Evolutionary conservation across 352 stramenopile species (phyloP).

Genomic region (Pythium insidiosum): DNA sequence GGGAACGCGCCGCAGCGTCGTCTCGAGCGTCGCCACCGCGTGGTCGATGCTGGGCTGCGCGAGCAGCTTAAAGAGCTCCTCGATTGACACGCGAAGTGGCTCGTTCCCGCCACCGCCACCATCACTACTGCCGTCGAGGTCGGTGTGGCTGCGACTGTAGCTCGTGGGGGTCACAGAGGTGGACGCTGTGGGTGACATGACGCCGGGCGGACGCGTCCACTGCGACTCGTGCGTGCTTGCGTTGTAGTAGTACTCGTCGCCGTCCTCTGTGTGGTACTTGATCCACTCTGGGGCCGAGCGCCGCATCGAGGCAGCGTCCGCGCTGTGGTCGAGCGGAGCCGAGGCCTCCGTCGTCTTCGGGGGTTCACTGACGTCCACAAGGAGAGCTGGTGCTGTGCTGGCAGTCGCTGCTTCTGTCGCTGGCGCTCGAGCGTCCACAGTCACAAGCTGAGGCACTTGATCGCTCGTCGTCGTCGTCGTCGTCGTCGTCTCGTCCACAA

Average conservation of each 20-base stretch:
- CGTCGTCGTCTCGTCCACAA: conserved; percentile 5
- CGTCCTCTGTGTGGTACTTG: conserved; percentile 31
- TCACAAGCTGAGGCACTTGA: too few species aligned
- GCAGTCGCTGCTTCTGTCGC: too few species aligned
- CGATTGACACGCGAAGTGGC: too few species aligned
- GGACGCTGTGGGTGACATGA: conserved; percentile 7
- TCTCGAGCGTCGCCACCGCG: conserved; percentile 16
- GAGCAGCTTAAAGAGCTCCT: too few species aligned
- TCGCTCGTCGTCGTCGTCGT: conserved; percentile 4
- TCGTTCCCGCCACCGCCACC: too few species aligned
- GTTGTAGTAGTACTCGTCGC: conserved; percentile 73
- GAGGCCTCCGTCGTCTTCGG: too few species aligned
- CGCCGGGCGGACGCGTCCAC: conserved; percentile 30
- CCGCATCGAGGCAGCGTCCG: too few species aligned
- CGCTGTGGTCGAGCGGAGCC: too few species aligned
- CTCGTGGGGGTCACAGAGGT: neutral
- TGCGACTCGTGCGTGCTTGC: conserved; percentile 39
- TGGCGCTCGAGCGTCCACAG: too few species aligned
- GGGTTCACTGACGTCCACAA: too few species aligned
- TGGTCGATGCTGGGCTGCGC: neutral
- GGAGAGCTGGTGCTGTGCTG: too few species aligned
- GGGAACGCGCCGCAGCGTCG: conserved; percentile 20
- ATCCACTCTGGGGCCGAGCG: conserved; percentile 6
- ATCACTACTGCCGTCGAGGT: too few species aligned
- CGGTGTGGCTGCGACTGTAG: neutral